A percentile compares a stretch with the other conserved stretches of the same genome.
Conservation (phyloP, 352 stramenopile species). For the Phytopythium litorale region DNA sequence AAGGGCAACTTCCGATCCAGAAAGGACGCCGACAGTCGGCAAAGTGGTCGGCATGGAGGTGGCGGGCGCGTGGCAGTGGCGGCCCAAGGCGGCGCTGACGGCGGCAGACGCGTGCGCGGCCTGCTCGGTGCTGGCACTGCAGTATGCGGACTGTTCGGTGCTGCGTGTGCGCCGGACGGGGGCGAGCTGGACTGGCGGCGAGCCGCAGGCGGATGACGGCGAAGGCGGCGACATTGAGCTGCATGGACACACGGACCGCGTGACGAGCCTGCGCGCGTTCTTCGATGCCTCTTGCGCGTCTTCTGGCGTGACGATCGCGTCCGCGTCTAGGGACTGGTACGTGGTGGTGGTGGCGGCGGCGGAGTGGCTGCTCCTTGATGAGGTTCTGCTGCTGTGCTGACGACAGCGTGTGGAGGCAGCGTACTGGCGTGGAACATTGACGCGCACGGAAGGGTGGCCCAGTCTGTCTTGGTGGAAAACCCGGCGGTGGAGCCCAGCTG, state of each 20-base stretch:
- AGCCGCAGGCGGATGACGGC: constrained; percentile 20
- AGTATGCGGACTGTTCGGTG: constrained; percentile 44
- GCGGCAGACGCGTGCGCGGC: constrained; percentile 26
- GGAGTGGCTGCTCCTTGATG: neutral
- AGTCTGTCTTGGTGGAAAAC: constrained; percentile 40
- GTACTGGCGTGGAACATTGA: constrained; percentile 62
- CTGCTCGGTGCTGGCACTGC: constrained; percentile 43
- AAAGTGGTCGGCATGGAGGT: constrained; percentile 25
- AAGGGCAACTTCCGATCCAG: neutral
- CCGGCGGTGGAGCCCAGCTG: constrained; percentile 34
- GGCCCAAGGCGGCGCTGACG: constrained; percentile 30
- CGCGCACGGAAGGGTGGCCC: constrained; percentile 16
- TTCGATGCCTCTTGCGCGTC: constrained; percentile 7
- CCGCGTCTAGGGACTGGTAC: constrained; percentile 65
- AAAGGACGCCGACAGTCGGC: neutral
- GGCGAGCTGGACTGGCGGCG: constrained; percentile 12
- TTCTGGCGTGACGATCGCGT: constrained; percentile 32
- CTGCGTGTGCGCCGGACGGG: constrained; percentile 32
- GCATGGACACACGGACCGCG: constrained; percentile 37
- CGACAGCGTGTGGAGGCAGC: constrained; percentile 17
- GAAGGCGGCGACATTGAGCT: constrained; percentile 38
- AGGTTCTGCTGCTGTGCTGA: neutral
- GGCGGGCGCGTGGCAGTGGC: constrained; percentile 41
- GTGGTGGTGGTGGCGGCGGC: neutral
- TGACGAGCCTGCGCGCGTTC: constrained; percentile 36